Conservation (phyloP, 805 yeast species). For the Candida orba region DNA sequence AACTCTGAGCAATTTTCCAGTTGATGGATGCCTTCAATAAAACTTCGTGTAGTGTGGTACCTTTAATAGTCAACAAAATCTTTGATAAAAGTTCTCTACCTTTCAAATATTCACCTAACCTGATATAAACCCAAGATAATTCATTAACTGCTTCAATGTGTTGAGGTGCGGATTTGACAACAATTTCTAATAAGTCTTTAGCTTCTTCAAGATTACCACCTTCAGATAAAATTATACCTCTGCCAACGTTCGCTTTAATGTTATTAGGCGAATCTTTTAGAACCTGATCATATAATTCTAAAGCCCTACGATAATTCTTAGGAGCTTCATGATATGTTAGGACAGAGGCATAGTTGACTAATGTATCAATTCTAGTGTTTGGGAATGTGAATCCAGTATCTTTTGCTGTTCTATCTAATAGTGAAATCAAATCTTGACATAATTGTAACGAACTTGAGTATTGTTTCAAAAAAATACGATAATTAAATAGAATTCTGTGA, state of each 20-base stretch:
- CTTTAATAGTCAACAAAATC: slow-evolving; percentile 31
- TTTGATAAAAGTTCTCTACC: slow-evolving; percentile 48
- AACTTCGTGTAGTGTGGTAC: slow-evolving; percentile 43
- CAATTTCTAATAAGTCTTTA: slow-evolving; percentile 40
- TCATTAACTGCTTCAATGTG: slow-evolving; percentile 61
- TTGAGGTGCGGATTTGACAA: slow-evolving; percentile 40
- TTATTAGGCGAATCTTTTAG: slow-evolving; percentile 39
- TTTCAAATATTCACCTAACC: slow-evolving; percentile 36
- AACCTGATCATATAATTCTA: slow-evolving; percentile 60
- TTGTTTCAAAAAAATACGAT: slow-evolving; percentile 52
- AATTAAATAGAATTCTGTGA: slow-evolving; percentile 55
- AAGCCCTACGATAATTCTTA: slow-evolving; percentile 71
- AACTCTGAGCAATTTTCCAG: slow-evolving; percentile 73
- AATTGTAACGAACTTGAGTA: slow-evolving; percentile 55
- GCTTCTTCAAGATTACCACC: slow-evolving; percentile 54
- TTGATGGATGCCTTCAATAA: slow-evolving; percentile 52
- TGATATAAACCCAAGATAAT: slow-evolving; percentile 71
- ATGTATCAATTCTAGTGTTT: slow-evolving; percentile 49
- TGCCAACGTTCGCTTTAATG: slow-evolving; percentile 67
- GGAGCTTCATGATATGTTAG: slow-evolving; percentile 89
- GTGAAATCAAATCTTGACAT: slow-evolving; percentile 52
- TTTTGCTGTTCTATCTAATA: slow-evolving; percentile 41
- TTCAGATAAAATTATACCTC: slow-evolving; percentile 70
- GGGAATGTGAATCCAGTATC: slow-evolving; percentile 40
- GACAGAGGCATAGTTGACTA: slow-evolving; percentile 62